phyloP scores from a whole-genome alignment of 1,284 basidiomycete genomes.

The Chalciporus sp. region DNA sequence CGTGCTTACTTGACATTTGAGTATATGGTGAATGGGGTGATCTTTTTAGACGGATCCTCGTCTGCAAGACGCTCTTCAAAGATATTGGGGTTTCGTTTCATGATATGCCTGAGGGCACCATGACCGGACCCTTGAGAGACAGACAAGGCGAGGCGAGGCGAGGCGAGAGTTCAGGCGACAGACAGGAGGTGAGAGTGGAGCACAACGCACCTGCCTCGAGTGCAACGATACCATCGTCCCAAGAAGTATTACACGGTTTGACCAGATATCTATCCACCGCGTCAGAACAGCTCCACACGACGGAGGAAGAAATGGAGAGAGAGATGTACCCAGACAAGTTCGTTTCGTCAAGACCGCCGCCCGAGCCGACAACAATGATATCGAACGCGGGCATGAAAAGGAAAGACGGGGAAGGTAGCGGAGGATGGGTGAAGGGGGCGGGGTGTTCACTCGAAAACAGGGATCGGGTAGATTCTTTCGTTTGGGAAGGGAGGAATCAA shows the following conservation, averaged over 20 bases:
- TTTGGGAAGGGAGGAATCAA: no score
- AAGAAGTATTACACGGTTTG: slow-evolving; percentile 56
- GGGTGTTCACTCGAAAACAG: no score
- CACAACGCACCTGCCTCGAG: slow-evolving; percentile 67
- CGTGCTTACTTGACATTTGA: slow-evolving; percentile 35
- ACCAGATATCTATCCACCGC: slow-evolving; percentile 60
- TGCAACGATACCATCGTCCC: slow-evolving; percentile 71
- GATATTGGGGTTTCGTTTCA: slow-evolving; percentile 53
- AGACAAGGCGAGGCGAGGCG: no score
- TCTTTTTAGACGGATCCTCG: slow-evolving; percentile 12
- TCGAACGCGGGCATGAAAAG: slow-evolving; percentile 57
- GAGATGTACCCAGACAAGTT: slow-evolving; percentile 69
- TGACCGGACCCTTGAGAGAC: slow-evolving; percentile 66
- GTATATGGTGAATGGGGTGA: slow-evolving; percentile 29
- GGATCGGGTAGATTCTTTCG: no score
- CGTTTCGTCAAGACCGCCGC: slow-evolving; percentile 75
- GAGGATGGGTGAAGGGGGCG: no score
- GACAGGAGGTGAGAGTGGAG: neutral
- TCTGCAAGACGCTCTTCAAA: slow-evolving; percentile 39
- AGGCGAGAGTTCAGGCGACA: neutral
- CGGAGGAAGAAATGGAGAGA: neutral
- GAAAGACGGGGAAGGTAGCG: no score
- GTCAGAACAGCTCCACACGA: no score
- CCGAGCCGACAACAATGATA: slow-evolving; percentile 72
- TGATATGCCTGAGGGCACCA: slow-evolving; percentile 60